These are phyloP conservation scores for Aureobasidium sp. DNA, from an alignment of 2,329 filamentous ascomycete species.

Conservation along the genomic window DNA sequence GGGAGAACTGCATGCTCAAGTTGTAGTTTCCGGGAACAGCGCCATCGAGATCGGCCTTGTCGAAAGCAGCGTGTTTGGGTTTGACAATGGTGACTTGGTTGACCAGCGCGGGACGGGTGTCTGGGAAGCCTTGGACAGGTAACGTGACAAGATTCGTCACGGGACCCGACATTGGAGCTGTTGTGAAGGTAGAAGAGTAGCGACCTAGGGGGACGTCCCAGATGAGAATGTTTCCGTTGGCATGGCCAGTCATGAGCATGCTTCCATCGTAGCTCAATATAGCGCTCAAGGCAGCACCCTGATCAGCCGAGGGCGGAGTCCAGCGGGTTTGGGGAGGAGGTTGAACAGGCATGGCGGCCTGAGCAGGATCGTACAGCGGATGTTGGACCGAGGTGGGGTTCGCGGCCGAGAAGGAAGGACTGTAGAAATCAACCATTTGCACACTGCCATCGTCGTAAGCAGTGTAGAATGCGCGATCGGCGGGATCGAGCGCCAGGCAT, in stretches of 20 bases:
- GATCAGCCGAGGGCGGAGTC: slow-evolving; percentile 39
- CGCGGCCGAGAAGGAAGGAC: slow-evolving; percentile 35
- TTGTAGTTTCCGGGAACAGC: slow-evolving; percentile 53
- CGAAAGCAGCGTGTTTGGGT: slow-evolving; percentile 60
- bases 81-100: slow-evolving; percentile 57
- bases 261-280: slow-evolving; percentile 77
- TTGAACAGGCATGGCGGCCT: slow-evolving; percentile 48
- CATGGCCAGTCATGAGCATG: slow-evolving; percentile 71
- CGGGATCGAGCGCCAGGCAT: slow-evolving; percentile 71
- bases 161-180: slow-evolving; percentile 65
- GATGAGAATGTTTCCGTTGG: slow-evolving; percentile 66
- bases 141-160: slow-evolving; percentile 77
- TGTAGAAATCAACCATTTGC: slow-evolving; percentile 69
- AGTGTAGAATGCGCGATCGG: slow-evolving; percentile 73
- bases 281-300: slow-evolving; percentile 61
- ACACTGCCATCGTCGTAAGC: slow-evolving; percentile 74
- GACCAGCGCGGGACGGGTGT: slow-evolving; percentile 19
- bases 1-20: slow-evolving; percentile 56
- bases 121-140: slow-evolving; percentile 48
- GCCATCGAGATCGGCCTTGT: slow-evolving; percentile 27
- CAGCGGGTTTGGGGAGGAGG: slow-evolving; percentile 32
- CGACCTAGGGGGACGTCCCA: slow-evolving; percentile 73
- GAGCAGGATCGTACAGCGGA: slow-evolving; percentile 45
- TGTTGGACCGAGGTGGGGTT: slow-evolving; percentile 28
- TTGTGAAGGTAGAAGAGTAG: slow-evolving; percentile 55